Evolutionary conservation across 768 basidiomycete species (phyloP).

Genomic region (Naganishia antarctica): DNA sequence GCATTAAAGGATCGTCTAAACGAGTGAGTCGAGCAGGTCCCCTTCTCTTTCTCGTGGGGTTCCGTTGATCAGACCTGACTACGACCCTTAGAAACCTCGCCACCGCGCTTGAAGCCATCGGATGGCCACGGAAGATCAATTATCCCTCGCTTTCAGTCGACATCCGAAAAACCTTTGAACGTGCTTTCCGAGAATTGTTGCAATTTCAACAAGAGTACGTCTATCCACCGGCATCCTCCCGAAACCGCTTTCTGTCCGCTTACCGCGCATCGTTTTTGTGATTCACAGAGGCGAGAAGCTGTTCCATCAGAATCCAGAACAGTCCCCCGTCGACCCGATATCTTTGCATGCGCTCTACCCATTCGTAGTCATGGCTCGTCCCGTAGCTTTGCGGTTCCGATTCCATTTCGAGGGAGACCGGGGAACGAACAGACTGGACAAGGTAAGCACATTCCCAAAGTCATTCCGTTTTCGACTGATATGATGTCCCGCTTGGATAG

Average conservation of each 20-base stretch:
- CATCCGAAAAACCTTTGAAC: conserved; percentile 65
- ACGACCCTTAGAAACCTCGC: conserved; percentile 55
- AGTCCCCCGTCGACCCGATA: conserved; percentile 49
- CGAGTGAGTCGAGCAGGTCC: conserved; percentile 53
- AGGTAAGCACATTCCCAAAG: neutral
- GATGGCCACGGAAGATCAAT: conserved; percentile 78
- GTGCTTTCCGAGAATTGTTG: conserved; percentile 69
- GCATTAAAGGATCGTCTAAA: conserved; percentile 66
- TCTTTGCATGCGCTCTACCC: conserved; percentile 67
- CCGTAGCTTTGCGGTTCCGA: conserved; percentile 79
- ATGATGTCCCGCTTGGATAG: conserved; percentile 50
- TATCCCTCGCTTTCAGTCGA: conserved; percentile 57
- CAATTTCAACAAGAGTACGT: conserved; percentile 73
- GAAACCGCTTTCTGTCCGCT: conserved; percentile 4
- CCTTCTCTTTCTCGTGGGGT: neutral
- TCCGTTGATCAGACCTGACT: conserved; percentile 7
- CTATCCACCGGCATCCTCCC: neutral
- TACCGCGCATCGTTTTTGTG: neutral
- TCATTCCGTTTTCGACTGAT: neutral
- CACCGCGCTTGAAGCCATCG: conserved; percentile 63
- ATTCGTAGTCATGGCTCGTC: conserved; percentile 73
- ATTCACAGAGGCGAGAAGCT: conserved; percentile 41
- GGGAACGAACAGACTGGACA: conserved; percentile 41
- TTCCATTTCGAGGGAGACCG: conserved; percentile 88
- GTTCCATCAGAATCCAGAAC: conserved; percentile 49